Base-by-base conservation (phyloP, 352 stramenopile genomes). In the Globisporangium spiculum region DNA sequence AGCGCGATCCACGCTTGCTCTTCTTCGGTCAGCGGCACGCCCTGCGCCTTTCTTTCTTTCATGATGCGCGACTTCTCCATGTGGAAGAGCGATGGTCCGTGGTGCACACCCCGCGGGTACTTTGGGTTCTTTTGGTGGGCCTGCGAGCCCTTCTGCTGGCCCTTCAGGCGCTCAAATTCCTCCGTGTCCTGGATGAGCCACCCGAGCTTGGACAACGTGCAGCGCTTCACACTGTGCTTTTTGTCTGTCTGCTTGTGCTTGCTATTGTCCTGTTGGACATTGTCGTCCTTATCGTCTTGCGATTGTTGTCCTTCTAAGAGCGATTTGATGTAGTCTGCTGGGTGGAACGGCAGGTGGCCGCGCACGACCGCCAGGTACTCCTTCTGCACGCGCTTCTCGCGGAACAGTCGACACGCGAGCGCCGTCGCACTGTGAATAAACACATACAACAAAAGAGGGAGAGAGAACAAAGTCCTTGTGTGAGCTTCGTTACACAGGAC, bases 341-440 rank as follows among this genome's bases (percentile, higher is more conserved):
- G 81, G 34, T 90, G 66, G 55, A 90, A 84, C 3, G 83, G 78
- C 26, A 96, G 52, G 58, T 92, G 80, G 5, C 89, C 90, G 8
- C 78, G 76, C 24, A 97, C 82, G 24, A 97, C 71, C 0, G 90
- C 89, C 36, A 97, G 70, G 72, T 97, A 97, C 57, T 91, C 78
- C 56, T 97, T 97, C 64, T 93, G 76, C 30, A 90, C 84, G 44
- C 79, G 72, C 65, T 95, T 91, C 59, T 94, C 78, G 8, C 83
- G 79, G 57, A 97, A 97, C 20, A 96, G 75, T 9, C 74, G 74
- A 60, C 79, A 90, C 10, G 79, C 88, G 24, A 80, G 75, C 16
- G 85, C 74, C 20, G 89, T 92, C 5, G 83, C 85, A 63, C 87
- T 94, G 60, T n/a, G 36, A 3, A 20, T 22, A 26, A 9, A 10